Evolutionary conservation across 345 rosid genomes (phyloP).

Genomic region (Arabidopsis arenosa): DNA sequence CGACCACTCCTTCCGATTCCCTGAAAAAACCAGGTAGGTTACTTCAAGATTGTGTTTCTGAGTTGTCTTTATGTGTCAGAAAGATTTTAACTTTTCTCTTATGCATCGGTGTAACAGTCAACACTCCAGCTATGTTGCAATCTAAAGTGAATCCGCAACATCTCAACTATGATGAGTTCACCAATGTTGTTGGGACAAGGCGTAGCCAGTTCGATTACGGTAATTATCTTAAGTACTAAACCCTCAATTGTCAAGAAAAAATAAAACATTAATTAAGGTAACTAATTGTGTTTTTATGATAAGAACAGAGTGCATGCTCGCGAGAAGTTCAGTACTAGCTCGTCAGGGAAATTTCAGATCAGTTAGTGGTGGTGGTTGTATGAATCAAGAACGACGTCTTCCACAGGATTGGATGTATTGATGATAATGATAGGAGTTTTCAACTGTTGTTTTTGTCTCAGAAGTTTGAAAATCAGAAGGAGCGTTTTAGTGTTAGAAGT

Average conservation of each 20-base stretch:
- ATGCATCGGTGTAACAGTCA: neutral
- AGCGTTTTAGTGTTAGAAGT: constrained; percentile 16
- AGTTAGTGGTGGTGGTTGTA: constrained; percentile 13
- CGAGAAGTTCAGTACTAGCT: constrained; percentile 29
- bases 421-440: neutral
- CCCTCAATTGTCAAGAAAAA: neutral
- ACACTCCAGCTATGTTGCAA: neutral
- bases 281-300: neutral
- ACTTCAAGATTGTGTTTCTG: neutral
- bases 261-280: too few relatives aligned
- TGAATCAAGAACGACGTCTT: constrained; percentile 42
- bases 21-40: neutral
- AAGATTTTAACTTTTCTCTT: neutral
- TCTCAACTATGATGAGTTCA: constrained; percentile 33
- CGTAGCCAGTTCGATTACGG: constrained; percentile 38
- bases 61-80: neutral
- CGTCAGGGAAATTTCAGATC: constrained; percentile 34
- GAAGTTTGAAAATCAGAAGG: neutral
- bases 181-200: neutral
- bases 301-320: constrained; percentile 36
- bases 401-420: constrained; percentile 49
- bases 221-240: neutral
- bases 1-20: neutral
- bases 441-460: constrained; percentile 8
- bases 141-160: constrained; percentile 2